These are phyloP conservation scores for Cordyceps tenuipes DNA, from an alignment of 2,329 filamentous ascomycete species.

Conservation along the genomic window DNA sequence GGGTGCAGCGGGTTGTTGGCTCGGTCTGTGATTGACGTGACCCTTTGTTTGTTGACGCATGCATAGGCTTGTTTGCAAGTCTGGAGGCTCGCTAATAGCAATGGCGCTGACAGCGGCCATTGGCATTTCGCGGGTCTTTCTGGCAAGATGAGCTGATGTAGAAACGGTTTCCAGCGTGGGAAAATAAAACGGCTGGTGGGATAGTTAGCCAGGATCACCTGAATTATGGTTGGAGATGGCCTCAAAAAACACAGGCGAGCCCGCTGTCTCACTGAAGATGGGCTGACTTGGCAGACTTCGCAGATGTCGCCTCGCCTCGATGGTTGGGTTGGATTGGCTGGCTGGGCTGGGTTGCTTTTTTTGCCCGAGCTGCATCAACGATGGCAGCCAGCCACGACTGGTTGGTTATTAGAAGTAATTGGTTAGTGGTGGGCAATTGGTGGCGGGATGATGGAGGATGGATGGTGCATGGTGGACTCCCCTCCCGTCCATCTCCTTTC, in stretches of 20 bases:
- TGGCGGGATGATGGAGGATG: too few relatives aligned
- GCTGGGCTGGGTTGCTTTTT: background rate
- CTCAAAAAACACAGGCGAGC: background rate
- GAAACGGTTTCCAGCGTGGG: background rate
- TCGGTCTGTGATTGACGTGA: background rate
- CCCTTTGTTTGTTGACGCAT: too few relatives aligned
- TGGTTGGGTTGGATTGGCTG: background rate
- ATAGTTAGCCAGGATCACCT: background rate
- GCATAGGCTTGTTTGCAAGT: too few relatives aligned
- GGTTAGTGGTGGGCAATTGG: background rate
- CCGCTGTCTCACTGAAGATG: background rate
- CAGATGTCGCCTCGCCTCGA: too few relatives aligned
- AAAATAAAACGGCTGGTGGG: background rate
- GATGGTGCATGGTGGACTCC: background rate
- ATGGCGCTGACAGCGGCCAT: too few relatives aligned
- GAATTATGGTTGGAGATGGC: background rate
- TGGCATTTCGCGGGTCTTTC: too few relatives aligned
- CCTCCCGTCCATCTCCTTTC: background rate
- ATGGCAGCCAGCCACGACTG: background rate
- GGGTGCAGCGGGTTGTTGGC: background rate
- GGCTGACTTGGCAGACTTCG: background rate
- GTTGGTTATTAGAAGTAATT: too few relatives aligned
- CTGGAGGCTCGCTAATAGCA: too few relatives aligned
- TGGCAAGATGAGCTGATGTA: too few relatives aligned
- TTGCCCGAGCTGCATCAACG: background rate